Base-by-base conservation (phyloP, 2,329 filamentous ascomycete species). In the Penicillium sp. region DNA sequence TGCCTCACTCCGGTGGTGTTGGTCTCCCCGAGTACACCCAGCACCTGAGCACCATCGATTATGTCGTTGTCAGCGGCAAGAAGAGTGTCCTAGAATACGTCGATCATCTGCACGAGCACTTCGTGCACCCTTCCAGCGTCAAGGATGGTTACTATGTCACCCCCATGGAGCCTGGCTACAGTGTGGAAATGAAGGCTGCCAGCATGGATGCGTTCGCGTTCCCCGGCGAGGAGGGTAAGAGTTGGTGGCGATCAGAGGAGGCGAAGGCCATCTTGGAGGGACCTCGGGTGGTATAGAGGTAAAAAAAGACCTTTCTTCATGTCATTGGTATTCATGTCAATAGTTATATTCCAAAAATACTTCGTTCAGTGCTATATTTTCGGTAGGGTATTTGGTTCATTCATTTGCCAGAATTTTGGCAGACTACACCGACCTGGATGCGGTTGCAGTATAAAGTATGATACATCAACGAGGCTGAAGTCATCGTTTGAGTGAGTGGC, bases 1-100 rank as follows among this genome's bases (percentile, higher is more conserved):
- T 96, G 5, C 91, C 92, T 1, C 91, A 96, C 76, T 90, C 86
- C 0, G 91, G 92, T 17, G 91, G 91, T 60, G 91, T 97, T 2
- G 92, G 91, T 5, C 79, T 97, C 57, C 91, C 91, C 30, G 92
- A 97, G 75, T 96, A 96, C 77, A 96, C 92, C 0, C 90, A 96
- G 78, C 91, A 96, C 74, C 75, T 96, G 55, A 90, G 86, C 74
- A 96, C 91, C 12, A 94, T 97, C 61, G 92, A 97, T 75, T 96
- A 96, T 64, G 89, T 96, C 3, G 88, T 87, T 37, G 90, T 96
- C 1, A 88, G 82, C 55, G 91, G 89, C 15, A 89, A 91, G 80
- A 82, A 85, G 68, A 90, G 86, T 20, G 84, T 96, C 40, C 78
- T 96, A 51, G 92, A 97, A 78, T 96, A 92, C 73, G 91, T 96